Percentiles rank a stretch among this genome's conserved stretches.
Evolutionary conservation across 2,329 filamentous ascomycete genomes (phyloP).

Genomic region (Colletotrichum aenigma): DNA sequence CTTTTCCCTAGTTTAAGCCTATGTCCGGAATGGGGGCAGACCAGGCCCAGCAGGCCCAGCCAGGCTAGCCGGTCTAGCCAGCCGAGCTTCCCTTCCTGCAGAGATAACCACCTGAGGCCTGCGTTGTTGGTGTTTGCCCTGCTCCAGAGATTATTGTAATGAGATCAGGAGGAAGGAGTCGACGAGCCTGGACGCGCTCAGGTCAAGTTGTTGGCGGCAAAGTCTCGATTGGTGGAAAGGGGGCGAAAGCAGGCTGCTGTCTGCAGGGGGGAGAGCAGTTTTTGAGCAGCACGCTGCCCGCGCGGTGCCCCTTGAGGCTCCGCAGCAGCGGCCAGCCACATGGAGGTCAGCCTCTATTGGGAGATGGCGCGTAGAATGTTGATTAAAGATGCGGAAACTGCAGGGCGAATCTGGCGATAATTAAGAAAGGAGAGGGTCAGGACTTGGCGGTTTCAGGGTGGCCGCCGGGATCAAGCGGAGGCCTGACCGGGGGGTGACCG

Average conservation of each 20-base stretch:
- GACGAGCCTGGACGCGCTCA: background rate
- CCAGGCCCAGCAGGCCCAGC: background rate
- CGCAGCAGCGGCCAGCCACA: background rate
- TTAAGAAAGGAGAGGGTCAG: slow-evolving; percentile 17
- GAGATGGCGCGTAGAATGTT: slow-evolving; percentile 15
- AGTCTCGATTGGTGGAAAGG: slow-evolving; percentile 11
- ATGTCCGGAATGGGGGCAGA: background rate
- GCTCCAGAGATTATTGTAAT: background rate
- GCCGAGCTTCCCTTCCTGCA: background rate
- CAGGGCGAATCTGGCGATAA: slow-evolving; percentile 12
- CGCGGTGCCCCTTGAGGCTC: background rate
- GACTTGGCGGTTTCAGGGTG: slow-evolving; percentile 21
- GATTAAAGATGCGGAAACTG: slow-evolving; percentile 3
- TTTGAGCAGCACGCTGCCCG: background rate
- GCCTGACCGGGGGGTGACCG: background rate
- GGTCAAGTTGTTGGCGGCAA: slow-evolving; percentile 1
- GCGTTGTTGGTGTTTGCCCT: background rate
- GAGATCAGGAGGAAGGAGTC: background rate
- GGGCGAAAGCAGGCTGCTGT: background rate
- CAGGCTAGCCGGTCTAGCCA: background rate
- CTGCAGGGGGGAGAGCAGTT: background rate
- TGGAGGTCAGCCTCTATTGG: slow-evolving; percentile 7
- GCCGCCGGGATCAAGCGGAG: slow-evolving; percentile 7
- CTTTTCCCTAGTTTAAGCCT: background rate
- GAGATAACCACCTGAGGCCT: background rate